Evolutionary conservation across 164 flowering plant species (phyloP).

Genomic region (Stephania japonica): DNA sequence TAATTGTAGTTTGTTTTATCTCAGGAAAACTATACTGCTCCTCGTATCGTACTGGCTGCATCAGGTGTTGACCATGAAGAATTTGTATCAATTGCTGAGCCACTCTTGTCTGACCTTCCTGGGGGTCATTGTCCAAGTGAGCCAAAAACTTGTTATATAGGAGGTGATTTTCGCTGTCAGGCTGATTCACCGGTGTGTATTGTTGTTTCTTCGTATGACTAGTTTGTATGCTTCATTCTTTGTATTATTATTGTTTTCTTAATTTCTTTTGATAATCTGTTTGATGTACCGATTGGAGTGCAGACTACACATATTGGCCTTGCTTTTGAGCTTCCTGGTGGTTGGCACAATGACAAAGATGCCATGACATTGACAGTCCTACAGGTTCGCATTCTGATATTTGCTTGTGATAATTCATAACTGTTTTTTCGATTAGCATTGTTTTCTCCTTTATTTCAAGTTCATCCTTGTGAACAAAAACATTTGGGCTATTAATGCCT

Average conservation of each 20-base stretch:
- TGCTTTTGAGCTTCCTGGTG: constrained; percentile 91
- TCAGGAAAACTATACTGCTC: constrained; percentile 82
- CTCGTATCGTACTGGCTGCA: constrained; percentile 88
- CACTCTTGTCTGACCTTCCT: constrained; percentile 84
- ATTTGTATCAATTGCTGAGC: constrained; percentile 62
- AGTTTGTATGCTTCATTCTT: neutral
- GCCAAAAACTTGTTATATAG: constrained; percentile 64
- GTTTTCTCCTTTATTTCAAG: constrained; percentile 1
- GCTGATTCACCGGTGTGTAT: constrained; percentile 66
- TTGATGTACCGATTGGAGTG: neutral
- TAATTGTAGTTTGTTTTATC: constrained; percentile 12
- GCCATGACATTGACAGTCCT: constrained; percentile 75
- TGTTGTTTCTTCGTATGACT: neutral
- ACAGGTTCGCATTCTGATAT: constrained; percentile 45
- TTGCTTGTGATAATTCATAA: constrained; percentile 1
- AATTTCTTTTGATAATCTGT: neutral
- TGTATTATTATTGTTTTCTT: neutral
- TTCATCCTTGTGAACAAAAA: neutral
- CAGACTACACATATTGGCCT: constrained; percentile 80
- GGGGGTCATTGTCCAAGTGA: constrained; percentile 33
- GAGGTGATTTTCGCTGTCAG: constrained; percentile 81
- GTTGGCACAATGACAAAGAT: constrained; percentile 73
- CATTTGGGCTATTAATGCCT: neutral
- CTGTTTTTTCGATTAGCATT: neutral
- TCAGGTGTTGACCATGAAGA: constrained; percentile 93